Base-by-base conservation (phyloP, 176 grass and related monocot genomes). In the Aegilops tauschii region DNA sequence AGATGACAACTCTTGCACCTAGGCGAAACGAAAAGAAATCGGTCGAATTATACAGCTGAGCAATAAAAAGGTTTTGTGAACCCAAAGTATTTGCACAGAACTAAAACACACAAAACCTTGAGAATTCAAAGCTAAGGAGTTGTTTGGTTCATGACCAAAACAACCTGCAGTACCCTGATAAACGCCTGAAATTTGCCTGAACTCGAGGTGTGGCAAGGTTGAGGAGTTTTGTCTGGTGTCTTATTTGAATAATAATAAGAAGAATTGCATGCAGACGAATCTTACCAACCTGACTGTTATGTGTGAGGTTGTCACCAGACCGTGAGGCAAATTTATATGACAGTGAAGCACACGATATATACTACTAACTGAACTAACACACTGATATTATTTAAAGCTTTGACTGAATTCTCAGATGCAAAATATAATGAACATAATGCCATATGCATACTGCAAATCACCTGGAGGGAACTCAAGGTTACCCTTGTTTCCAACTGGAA, bases 1-100 rank as follows among this genome's bases (percentile, higher is more conserved):
- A 91, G 69, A 98, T 94, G 28, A 98, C 88, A 69, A 96, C 69
- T 70, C 90, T 96, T 73, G 90, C 90, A 82, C 92, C 96, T 98
- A 83, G 4, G 56, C 9, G 32, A 59, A 27, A 69, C 31, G 9
- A 36, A 85, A 71, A 86, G 27, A 23, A 69, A 31, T 30, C 2
- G 1, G 5, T 78, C 50, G 70, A 61, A 10, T 47, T 81, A 27
- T 9, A 65, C 39, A 58, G 42, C 11, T 81, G 34, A 68, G 29
- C 5, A 18, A 4, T 37, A 56, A n/a, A 65, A 45, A 13, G n/a
- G 3, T 61, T 74, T 77, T 45, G 63, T 37, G 16, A 20, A 58
- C 11, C 9, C 72, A 2, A 81, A 76, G 35, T 35, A 32, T 18
- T 40, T 61, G 75, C 20, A 23, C 49, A 52, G 47, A 6, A 13